Percentiles rank a stretch among this genome's conserved stretches.
These are phyloP conservation scores for thale cress (Arabidopsis thaliana) DNA, from an alignment of 345 rosid species.

Conservation along the genomic window DNA sequence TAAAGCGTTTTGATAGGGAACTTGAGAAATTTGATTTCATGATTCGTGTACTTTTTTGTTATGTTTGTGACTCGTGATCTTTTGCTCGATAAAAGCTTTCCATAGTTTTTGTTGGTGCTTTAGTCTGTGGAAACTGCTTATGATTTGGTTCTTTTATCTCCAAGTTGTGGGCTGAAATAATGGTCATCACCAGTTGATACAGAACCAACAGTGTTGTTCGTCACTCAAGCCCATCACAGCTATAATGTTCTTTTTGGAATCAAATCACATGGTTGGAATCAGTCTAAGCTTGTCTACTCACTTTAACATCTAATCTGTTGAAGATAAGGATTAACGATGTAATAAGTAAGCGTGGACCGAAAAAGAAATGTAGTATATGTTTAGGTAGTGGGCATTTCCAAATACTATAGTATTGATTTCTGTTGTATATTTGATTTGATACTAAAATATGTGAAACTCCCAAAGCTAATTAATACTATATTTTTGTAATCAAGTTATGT, in stretches of 20 bases:
- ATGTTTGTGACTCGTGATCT: neutral
- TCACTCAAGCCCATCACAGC: slow-evolving; percentile 9
- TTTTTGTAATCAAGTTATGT: neutral
- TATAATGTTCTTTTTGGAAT: neutral
- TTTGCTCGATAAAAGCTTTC: neutral
- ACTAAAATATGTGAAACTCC: slow-evolving; percentile 8
- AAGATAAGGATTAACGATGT: slow-evolving; percentile 5
- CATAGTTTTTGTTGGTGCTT: neutral
- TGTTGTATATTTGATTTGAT: neutral
- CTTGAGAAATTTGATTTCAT: neutral
- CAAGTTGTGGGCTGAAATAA: neutral
- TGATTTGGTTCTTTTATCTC: neutral
- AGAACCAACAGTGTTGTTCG: slow-evolving; percentile 1
- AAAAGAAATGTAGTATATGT: neutral
- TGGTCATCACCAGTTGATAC: neutral
- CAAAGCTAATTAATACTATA: neutral
- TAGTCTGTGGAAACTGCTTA: neutral
- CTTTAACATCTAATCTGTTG: neutral
- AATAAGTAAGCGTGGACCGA: neutral
- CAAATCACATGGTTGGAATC: neutral
- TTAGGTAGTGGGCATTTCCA: neutral
- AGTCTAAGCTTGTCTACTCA: neutral
- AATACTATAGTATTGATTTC: neutral
- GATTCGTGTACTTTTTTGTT: neutral
- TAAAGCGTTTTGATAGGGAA: neutral